Conservation (phyloP, 2,329 filamentous ascomycete genomes). For the Exutisphaerella laricina region DNA sequence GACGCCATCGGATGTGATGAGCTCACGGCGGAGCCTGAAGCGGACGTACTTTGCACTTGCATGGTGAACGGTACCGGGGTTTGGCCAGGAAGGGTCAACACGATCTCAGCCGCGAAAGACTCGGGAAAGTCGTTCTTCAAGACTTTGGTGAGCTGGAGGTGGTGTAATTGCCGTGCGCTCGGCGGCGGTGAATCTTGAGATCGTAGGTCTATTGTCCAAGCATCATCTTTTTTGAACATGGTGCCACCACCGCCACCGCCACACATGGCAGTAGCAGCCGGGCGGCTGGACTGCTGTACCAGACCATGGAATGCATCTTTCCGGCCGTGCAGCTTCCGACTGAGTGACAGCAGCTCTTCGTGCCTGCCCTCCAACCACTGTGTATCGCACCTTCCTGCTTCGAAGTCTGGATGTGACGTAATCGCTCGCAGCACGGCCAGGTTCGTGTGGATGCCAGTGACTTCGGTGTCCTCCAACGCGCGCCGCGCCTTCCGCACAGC, state of each 20-base stretch:
- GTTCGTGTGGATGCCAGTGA: slow-evolving; percentile 57
- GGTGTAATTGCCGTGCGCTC: slow-evolving; percentile 36
- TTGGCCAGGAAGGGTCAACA: slow-evolving; percentile 40
- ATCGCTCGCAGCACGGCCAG: slow-evolving; percentile 51
- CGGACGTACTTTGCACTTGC: slow-evolving; percentile 40
- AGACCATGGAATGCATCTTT: slow-evolving; percentile 25
- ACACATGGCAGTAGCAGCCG: slow-evolving; percentile 32
- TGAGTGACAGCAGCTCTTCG: slow-evolving; percentile 32
- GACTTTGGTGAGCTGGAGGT: slow-evolving; percentile 51
- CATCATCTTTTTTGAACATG: slow-evolving; percentile 40
- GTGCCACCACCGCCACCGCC: slow-evolving; percentile 34
- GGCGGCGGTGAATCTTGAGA: slow-evolving; percentile 6
- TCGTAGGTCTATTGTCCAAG: slow-evolving; percentile 22
- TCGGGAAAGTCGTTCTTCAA: slow-evolving; percentile 57
- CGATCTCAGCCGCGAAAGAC: slow-evolving; percentile 49
- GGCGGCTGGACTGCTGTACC: slow-evolving; percentile 20
- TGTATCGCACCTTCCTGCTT: slow-evolving; percentile 46
- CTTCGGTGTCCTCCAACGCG: slow-evolving; percentile 50
- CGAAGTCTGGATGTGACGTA: slow-evolving; percentile 47
- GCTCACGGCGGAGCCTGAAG: slow-evolving; percentile 35
- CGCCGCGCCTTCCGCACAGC: slow-evolving; percentile 50
- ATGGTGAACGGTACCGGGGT: slow-evolving; percentile 38
- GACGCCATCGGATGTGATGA: slow-evolving; percentile 47
- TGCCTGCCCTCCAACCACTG: slow-evolving; percentile 54
- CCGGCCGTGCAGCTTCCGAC: slow-evolving; percentile 11